Evolutionary conservation across 2,329 filamentous ascomycete genomes (phyloP), one percentile per base, ranked within the genome.

Genomic region (Fusarium illudens): DNA sequence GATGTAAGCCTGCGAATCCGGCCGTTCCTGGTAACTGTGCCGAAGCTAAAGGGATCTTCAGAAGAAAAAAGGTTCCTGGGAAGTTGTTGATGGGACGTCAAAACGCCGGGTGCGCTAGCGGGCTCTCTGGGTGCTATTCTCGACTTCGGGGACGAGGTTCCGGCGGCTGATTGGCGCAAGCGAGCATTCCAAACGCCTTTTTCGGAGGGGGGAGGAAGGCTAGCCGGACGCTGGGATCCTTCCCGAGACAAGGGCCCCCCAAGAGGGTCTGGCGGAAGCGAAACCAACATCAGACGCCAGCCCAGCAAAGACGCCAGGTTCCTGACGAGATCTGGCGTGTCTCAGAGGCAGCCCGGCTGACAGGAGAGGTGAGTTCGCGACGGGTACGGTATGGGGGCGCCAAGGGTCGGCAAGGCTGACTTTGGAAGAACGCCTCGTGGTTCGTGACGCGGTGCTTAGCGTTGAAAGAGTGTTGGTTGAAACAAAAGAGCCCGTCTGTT

Each of bases 351-450:
- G 54, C 66, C 71, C 29, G 59, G 58, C 60, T 62, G 65, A 63
- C 58, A 61, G 46, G 58, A 64, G 46, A 33, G 13, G 49, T 60
- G 53, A 58, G 54, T 58, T 63, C 37, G 36, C 51, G n/a, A n/a
- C n/a, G 25, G 48, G n/a, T 22, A 13, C 25, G 19, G 52, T 58
- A 53, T 37, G 34, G 49, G 20, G 20, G 17, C 10, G 36, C 15
- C 33, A 36, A 56, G 36, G 60, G 63, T 58, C 58, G n/a, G 61
- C 61, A 64, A 73, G 71, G 71, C 71, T 73, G 71, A 73, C 57
- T 70, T 46, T 27, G 15, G 19, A 33, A 67, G 64, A 67, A 69
- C 48, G 62, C 67, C 62, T 69, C 52, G 48, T 64, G 59, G 67
- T 64, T 52, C 27, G 60, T 60, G 63, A 64, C 42, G 34, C 27